Evolutionary conservation across 768 basidiomycete species (phyloP).

Genomic region (Lanmaoa rubissima): DNA sequence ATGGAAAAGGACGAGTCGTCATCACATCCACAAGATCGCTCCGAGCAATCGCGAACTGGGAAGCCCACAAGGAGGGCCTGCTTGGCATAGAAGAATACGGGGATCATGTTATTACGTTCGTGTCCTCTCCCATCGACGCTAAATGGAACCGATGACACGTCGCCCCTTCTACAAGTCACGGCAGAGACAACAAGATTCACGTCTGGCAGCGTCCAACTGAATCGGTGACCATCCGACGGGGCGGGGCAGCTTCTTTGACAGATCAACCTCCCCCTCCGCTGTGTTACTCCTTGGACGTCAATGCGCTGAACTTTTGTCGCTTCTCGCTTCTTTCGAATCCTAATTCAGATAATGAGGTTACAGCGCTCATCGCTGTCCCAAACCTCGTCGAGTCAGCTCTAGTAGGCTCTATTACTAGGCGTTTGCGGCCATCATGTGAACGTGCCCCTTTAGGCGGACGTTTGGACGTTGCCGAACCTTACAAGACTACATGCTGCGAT

Average conservation of each 20-base stretch:
- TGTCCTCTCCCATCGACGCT: constrained; percentile 12
- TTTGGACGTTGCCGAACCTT: constrained; percentile 74
- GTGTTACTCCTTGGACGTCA: constrained; percentile 77
- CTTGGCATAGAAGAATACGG: constrained; percentile 79
- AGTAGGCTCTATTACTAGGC: constrained; percentile 39
- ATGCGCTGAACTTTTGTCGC: constrained; percentile 91
- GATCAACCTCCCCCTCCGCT: constrained; percentile 50
- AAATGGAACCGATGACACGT: background rate
- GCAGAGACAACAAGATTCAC: constrained; percentile 82
- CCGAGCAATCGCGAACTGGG: constrained; percentile 74
- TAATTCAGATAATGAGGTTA: constrained; percentile 11
- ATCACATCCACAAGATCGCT: constrained; percentile 74
- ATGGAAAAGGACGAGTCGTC: constrained; percentile 72
- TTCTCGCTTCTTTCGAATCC: constrained; percentile 61
- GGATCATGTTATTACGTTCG: constrained; percentile 72
- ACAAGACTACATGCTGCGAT: constrained; percentile 82
- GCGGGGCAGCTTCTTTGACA: constrained; percentile 54
- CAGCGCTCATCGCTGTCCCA: constrained; percentile 73
- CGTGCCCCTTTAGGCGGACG: constrained; percentile 60
- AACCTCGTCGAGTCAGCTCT: constrained; percentile 87
- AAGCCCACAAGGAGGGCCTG: constrained; percentile 73
- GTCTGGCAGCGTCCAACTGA: constrained; percentile 61
- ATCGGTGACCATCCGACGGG: constrained; percentile 45
- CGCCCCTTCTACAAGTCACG: constrained; percentile 46
- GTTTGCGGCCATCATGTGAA: background rate